Evolutionary conservation across 192 early-diverging fungal genomes (phyloP), one percentile per base, ranked within the genome.

Genomic region (Geranomyces michiganensis): DNA sequence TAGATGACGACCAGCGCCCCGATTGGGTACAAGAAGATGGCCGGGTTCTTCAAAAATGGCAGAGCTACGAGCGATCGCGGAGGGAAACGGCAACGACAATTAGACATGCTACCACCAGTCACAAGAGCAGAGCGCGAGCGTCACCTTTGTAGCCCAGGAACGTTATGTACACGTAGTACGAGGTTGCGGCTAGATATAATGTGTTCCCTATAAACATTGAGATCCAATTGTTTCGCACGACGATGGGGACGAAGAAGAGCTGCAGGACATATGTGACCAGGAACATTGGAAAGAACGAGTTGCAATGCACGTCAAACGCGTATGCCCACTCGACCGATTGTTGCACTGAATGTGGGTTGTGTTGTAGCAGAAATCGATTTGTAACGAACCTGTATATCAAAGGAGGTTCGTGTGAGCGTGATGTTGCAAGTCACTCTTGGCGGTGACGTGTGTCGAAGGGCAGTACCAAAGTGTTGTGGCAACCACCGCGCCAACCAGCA

Each of bases 251-350:
- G 67, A 98, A 92, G 74, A 96, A 94, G 65, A 98, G 92, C 79
- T 97, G 95, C 72, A 95, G 76, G 15, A 96, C 90, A 63, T 98
- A 97, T 17, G 94, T 85, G 15, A 93, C 75, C 53, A 92, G 81
- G 66, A 92, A 97, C 62, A 94, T 85, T 22, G 92, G 91, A 72
- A 96, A 94, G 74, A 97, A 98, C 26, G 94, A 81, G 76, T 98
- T 98, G 83, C 94, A 97, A 69, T 98, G 96, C 14, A 98, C 93
- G 78, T 98, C 96, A 71, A 97, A 95, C 47, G 90, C 91, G 74
- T 97, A 98, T 47, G 90, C 89, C 95, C 95, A 98, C 80, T 98
- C 96, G 22, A 96, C 94, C 55, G 85, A 73, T 73, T 97, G 95
- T 46, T 93, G 91, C 8, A 87, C 86, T 7, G 92, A 84, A 71